A percentile compares a stretch with the other conserved stretches of the same genome.
Evolutionary conservation across 345 rosid species (phyloP).

Genomic region (Eucalyptus sideroxylon): DNA sequence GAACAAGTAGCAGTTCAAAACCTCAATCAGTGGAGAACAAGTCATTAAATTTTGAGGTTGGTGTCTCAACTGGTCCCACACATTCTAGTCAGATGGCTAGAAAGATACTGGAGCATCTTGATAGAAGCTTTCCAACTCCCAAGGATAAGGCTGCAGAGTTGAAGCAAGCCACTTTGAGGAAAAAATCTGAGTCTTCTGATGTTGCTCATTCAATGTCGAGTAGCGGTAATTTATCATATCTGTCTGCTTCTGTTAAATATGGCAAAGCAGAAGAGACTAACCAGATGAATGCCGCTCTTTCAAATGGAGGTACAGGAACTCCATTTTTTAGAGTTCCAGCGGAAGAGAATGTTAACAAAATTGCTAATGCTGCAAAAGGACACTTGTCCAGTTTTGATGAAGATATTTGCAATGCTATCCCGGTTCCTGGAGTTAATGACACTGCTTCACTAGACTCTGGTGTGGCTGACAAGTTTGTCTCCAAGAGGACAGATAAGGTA

Average conservation of each 20-base stretch:
- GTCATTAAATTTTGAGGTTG: constrained; percentile 20
- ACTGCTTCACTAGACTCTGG: background rate
- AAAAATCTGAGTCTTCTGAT: constrained; percentile 26
- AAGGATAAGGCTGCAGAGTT: constrained; percentile 63
- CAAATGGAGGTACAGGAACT: constrained; percentile 19
- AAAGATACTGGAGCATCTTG: constrained; percentile 74
- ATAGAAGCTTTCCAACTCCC: constrained; percentile 55
- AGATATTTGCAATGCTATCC: background rate
- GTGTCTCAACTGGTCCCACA: constrained; percentile 43
- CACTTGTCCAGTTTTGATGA: constrained; percentile 1
- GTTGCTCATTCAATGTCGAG: background rate
- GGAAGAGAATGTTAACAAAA: constrained; percentile 1
- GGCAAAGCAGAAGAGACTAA: constrained; percentile 10
- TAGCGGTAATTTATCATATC: constrained; percentile 1
- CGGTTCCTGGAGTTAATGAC: background rate
- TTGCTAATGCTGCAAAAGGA: constrained; percentile 9
- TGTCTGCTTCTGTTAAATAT: constrained; percentile 4
- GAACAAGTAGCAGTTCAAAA: constrained; percentile 17
- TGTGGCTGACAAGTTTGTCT: background rate
- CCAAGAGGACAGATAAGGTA: background rate
- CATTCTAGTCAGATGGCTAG: constrained; percentile 77
- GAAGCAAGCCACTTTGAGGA: constrained; percentile 53
- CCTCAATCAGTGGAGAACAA: constrained; percentile 17
- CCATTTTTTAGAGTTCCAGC: constrained; percentile 10
- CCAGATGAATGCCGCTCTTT: constrained; percentile 1